Percentiles rank a stretch among this genome's conserved stretches.
Conservation (phyloP, 345 rosid species). For the Excoecaria agallocha region DNA sequence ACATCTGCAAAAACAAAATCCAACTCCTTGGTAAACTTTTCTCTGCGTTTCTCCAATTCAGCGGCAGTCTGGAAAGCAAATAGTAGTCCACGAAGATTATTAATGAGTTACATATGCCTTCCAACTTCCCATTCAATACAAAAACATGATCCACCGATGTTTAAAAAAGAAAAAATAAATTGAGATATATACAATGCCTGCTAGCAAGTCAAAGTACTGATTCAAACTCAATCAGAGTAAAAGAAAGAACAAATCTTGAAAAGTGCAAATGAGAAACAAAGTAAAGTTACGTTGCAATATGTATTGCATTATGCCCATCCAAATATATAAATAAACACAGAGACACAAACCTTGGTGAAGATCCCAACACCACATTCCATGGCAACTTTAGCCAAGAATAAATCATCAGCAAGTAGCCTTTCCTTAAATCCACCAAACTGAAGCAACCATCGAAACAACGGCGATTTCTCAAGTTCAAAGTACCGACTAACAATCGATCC, state of each 20-base stretch:
- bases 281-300: no score
- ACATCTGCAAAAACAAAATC: conserved; percentile 70
- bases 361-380: conserved; percentile 76
- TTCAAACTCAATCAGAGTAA: neutral
- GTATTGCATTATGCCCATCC: no score
- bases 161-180: neutral
- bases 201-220: neutral
- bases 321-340: neutral
- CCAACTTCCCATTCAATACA: neutral
- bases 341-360: conserved; percentile 55
- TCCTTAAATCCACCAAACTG: conserved; percentile 67
- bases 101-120: neutral
- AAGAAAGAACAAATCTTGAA: neutral
- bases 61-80: conserved; percentile 49
- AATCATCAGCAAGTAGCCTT: conserved; percentile 65
- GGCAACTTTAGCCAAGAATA: conserved; percentile 64
- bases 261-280: neutral
- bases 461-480: conserved; percentile 56
- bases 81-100: neutral
- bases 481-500: conserved; percentile 44
- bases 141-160: neutral
- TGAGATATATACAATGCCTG: neutral
- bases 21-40: conserved; percentile 50
- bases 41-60: conserved; percentile 55
- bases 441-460: conserved; percentile 52